These are phyloP conservation scores for Tephrocybe sp. DNA, from an alignment of 768 basidiomycete species.

Conservation along the genomic window DNA sequence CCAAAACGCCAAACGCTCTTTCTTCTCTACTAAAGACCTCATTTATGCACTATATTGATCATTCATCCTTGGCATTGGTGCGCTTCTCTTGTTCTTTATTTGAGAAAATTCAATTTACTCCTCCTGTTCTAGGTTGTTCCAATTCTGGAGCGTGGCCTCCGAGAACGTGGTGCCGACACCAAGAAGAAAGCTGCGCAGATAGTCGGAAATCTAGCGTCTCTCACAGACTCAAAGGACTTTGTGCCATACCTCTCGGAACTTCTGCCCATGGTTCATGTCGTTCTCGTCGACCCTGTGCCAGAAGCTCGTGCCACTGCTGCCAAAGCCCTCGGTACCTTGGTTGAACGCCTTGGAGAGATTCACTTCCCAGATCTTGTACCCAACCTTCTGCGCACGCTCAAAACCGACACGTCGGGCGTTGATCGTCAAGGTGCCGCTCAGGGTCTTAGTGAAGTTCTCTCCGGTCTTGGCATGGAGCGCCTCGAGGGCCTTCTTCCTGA, in stretches of 20 bases:
- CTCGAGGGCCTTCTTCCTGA: conserved; percentile 92
- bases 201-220: conserved; percentile 92
- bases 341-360: conserved; percentile 90
- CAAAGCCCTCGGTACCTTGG: conserved; percentile 93
- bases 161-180: conserved; percentile 88
- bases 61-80: conserved; percentile 91
- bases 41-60: conserved; percentile 97
- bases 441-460: conserved; percentile 91
- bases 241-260: conserved; percentile 90
- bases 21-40: conserved; percentile 88
- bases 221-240: conserved; percentile 89
- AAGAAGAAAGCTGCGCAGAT: conserved; percentile 97
- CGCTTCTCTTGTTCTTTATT: conserved; percentile 22
- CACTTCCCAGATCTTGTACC: conserved; percentile 96
- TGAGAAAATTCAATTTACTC: not conserved
- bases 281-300: conserved; percentile 95
- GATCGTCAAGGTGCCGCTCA: conserved; percentile 98
- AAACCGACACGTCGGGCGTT: conserved; percentile 91
- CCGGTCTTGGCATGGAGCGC: conserved; percentile 96
- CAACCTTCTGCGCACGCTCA: conserved; percentile 81
- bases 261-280: conserved; percentile 86
- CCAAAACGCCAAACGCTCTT: conserved; percentile 83
- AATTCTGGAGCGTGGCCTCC: conserved; percentile 88
- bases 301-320: conserved; percentile 97
- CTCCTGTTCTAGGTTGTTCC: conserved; percentile 74